These are phyloP conservation scores for Fusarium globosum DNA, from an alignment of 2,329 filamentous ascomycete species.

Conservation along the genomic window DNA sequence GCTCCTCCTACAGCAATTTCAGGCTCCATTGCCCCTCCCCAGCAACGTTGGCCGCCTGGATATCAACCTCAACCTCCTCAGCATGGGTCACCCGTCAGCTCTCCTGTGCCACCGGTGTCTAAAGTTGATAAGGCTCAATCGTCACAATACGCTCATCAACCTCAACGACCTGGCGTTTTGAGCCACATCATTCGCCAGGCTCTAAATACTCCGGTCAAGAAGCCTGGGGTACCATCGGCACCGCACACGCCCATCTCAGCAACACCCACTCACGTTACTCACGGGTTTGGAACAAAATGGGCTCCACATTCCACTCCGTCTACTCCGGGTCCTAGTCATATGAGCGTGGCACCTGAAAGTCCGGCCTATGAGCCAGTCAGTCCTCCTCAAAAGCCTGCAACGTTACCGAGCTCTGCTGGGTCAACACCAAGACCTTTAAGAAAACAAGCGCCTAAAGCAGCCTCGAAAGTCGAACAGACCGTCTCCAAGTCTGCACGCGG, in stretches of 20 bases:
- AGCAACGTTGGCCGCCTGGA: constrained; percentile 51
- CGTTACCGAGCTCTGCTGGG: constrained; percentile 48
- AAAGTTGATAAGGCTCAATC: constrained; percentile 43
- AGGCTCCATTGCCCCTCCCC: constrained; percentile 43
- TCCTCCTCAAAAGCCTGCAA: constrained; percentile 58
- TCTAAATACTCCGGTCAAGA: constrained; percentile 49
- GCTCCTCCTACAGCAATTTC: constrained; percentile 39
- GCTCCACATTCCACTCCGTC: constrained; percentile 66
- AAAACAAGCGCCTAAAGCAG: constrained; percentile 50
- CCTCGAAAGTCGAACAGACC: constrained; percentile 39
- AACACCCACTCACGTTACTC: constrained; percentile 45
- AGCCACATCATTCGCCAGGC: constrained; percentile 56
- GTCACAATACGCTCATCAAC: constrained; percentile 48
- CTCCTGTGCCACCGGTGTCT: constrained; percentile 41
- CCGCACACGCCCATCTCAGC: constrained; percentile 52
- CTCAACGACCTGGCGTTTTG: constrained; percentile 53
- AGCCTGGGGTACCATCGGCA: constrained; percentile 46
- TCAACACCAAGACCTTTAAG: constrained; percentile 47
- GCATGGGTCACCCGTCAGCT: constrained; percentile 41
- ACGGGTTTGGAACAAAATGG: constrained; percentile 68
- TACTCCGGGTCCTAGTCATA: constrained; percentile 60
- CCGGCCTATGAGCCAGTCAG: constrained; percentile 70
- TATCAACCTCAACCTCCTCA: constrained; percentile 47
- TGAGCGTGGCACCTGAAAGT: constrained; percentile 56
- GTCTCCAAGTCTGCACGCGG: constrained; percentile 45